These are phyloP conservation scores for Aspergillus funiculosus DNA, from an alignment of 495 filamentous ascomycete species.

Conservation along the genomic window DNA sequence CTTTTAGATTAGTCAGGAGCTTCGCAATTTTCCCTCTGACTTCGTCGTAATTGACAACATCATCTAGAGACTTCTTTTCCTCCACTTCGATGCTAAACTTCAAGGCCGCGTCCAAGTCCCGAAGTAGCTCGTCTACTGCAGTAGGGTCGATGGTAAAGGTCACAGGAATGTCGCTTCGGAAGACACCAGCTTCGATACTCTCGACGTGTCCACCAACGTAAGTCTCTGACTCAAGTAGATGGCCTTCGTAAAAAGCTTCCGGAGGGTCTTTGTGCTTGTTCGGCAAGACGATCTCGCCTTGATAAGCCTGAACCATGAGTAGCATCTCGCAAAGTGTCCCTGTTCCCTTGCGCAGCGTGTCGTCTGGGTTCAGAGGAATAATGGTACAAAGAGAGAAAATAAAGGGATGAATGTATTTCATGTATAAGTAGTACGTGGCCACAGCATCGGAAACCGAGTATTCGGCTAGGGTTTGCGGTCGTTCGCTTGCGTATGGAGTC, in stretches of 20 bases:
- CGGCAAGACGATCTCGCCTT: constrained; percentile 84
- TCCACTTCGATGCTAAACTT: constrained; percentile 90
- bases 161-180: constrained; percentile 89
- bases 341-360: constrained; percentile 89
- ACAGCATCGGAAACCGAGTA: constrained; percentile 99
- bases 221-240: constrained; percentile 91
- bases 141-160: constrained; percentile 82
- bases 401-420: constrained; percentile 99
- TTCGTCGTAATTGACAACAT: constrained; percentile 89
- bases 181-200: constrained; percentile 98
- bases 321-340: constrained; percentile 98
- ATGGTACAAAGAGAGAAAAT: constrained; percentile 98
- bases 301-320: constrained; percentile 95
- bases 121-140: constrained; percentile 82
- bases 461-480: constrained; percentile 88
- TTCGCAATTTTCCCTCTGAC: constrained; percentile 77
- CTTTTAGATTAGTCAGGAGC: constrained; percentile 66
- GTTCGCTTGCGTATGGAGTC: constrained; percentile 88
- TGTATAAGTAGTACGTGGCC: constrained; percentile 98
- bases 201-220: constrained; percentile 99
- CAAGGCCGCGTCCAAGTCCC: constrained; percentile 84
- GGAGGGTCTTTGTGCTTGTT: constrained; percentile 92
- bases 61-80: constrained; percentile 87
- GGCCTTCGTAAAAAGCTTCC: constrained; percentile 94
- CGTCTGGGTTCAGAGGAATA: constrained; percentile 86